These are phyloP conservation scores for Somion occarium DNA, from an alignment of 1,284 basidiomycete species.

Conservation along the genomic window DNA sequence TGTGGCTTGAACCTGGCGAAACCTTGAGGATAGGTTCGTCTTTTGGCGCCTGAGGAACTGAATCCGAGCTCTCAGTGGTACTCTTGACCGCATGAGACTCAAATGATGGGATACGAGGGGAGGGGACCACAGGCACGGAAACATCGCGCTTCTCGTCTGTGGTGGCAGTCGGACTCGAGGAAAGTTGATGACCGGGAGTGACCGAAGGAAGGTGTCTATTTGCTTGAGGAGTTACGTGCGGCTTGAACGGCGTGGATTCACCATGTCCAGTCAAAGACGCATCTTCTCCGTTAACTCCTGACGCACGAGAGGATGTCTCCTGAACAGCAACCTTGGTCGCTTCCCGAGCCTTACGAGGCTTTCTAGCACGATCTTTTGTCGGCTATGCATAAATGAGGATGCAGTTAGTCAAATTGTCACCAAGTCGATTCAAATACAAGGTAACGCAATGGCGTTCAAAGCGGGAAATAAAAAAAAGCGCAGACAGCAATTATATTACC, in stretches of 20 bases:
- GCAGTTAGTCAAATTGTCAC: neutral
- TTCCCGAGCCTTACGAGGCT: slow-evolving; percentile 49
- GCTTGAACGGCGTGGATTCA: neutral
- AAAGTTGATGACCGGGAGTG: neutral
- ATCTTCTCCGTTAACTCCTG: neutral
- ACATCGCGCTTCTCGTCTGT: neutral
- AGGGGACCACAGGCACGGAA: neutral
- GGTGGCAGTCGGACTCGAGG: neutral
- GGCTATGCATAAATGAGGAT: slow-evolving; percentile 38
- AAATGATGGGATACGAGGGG: neutral
- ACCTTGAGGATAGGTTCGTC: neutral
- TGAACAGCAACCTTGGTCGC: slow-evolving; percentile 8
- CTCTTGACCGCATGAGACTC: too few relatives aligned
- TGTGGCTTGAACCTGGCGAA: neutral
- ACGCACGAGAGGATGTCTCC: neutral
- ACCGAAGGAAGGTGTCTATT: neutral
- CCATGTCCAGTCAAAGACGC: neutral
- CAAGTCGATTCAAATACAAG: slow-evolving; percentile 1
- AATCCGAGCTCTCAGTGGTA: too few relatives aligned
- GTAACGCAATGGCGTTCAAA: slow-evolving; percentile 18
- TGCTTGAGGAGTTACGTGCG: neutral
- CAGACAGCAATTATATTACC: slow-evolving; percentile 42
- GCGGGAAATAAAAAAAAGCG: slow-evolving; percentile 18
- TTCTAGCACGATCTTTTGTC: slow-evolving; percentile 63
- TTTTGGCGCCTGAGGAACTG: neutral